Percentiles rank a stretch among this genome's conserved stretches.
Evolutionary conservation across 2,329 filamentous ascomycete species (phyloP).

Genomic region (Penicillium freii): DNA sequence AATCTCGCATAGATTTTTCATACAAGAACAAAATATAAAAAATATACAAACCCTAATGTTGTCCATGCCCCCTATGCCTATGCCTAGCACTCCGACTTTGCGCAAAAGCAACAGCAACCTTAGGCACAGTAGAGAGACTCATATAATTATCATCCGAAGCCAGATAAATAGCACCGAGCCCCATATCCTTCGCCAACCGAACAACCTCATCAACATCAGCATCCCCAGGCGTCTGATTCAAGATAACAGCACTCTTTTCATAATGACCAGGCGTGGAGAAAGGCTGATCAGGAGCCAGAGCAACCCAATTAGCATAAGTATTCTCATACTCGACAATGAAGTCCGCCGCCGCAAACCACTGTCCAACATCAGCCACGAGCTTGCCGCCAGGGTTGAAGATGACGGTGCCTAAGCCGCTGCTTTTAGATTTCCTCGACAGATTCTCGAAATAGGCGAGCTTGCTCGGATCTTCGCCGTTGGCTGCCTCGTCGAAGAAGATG

Average conservation of each 20-base stretch:
- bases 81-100: neutral
- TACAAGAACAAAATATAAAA: too few species aligned
- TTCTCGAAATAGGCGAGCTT: conserved; percentile 23
- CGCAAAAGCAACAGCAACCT: conserved; percentile 14
- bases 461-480: conserved; percentile 20
- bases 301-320: conserved; percentile 14
- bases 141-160: conserved; percentile 15
- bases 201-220: conserved; percentile 7
- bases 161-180: conserved; percentile 20
- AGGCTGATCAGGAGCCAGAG: conserved; percentile 1
- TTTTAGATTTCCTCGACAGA: conserved; percentile 19
- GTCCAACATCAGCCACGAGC: conserved; percentile 4
- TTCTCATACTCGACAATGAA: conserved; percentile 24
- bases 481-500: conserved; percentile 44
- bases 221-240: conserved; percentile 1
- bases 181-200: conserved; percentile 13
- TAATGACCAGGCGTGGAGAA: conserved; percentile 5
- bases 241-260: conserved; percentile 13
- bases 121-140: conserved; percentile 5
- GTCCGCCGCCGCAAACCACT: conserved; percentile 19
- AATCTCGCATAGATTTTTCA: neutral
- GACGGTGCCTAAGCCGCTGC: conserved; percentile 1
- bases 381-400: conserved; percentile 21
- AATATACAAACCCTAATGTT: neutral
- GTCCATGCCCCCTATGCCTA: neutral